phyloP scores from a whole-genome alignment of 108 stramenopile genomes.

The Cyclotella choctawhatcheeana region DNA sequence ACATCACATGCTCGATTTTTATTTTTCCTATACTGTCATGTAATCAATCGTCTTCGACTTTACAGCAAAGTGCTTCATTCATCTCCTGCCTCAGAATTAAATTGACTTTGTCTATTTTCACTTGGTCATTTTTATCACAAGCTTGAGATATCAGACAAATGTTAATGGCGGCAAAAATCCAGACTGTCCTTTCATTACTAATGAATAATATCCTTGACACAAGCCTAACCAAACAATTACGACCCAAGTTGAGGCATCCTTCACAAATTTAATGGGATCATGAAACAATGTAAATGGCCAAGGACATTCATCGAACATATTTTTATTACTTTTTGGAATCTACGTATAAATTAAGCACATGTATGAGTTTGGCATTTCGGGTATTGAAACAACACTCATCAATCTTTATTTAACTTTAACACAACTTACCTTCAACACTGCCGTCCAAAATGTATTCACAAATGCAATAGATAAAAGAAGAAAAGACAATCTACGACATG shows the following conservation, averaged over 20 bases:
- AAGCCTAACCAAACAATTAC: background rate
- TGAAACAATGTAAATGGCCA: slow-evolving; percentile 73
- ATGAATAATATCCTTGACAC: background rate
- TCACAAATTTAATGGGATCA: background rate
- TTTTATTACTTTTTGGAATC: slow-evolving; percentile 45
- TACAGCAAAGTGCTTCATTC: no score
- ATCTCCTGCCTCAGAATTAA: no score
- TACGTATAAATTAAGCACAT: background rate
- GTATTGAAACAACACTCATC: background rate
- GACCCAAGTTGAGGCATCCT: background rate
- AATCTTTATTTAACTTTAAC: background rate
- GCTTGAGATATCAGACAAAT: no score
- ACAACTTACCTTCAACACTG: slow-evolving; percentile 41
- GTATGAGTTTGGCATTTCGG: background rate
- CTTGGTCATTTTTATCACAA: no score
- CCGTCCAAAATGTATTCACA: slow-evolving; percentile 35
- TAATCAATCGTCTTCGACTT: no score
- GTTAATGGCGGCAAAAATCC: background rate
- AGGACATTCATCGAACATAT: slow-evolving; percentile 58
- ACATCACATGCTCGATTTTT: no score
- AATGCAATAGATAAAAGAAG: slow-evolving; percentile 31
- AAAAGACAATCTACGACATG: slow-evolving; percentile 34
- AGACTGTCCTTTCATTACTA: background rate
- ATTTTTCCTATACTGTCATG: no score
- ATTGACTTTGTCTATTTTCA: no score